phyloP scores from a whole-genome alignment of 2,329 filamentous ascomycete species.

The Thermoascus crustaceus region DNA sequence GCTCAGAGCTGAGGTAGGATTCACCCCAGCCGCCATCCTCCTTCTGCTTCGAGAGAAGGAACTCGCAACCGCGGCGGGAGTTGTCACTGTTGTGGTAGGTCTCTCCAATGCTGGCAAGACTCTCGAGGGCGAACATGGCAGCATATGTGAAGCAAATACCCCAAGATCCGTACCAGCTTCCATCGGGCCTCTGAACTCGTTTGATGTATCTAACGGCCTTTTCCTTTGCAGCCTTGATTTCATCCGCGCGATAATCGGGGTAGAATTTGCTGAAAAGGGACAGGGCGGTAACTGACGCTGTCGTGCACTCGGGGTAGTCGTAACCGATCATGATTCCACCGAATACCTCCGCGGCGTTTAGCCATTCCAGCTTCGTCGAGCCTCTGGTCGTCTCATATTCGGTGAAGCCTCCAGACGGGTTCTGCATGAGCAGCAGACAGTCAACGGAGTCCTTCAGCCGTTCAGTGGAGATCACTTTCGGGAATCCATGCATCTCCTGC shows the following conservation, averaged over 20 bases:
- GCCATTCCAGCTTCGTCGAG: constrained; percentile 66
- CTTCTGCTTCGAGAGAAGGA: constrained; percentile 76
- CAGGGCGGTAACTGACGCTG: constrained; percentile 81
- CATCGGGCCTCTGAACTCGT: constrained; percentile 65
- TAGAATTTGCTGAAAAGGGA: constrained; percentile 74
- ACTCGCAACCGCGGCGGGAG: constrained; percentile 70
- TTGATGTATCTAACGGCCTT: constrained; percentile 78
- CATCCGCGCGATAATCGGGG: constrained; percentile 66
- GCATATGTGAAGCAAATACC: constrained; percentile 98
- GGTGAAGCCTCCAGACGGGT: constrained; percentile 73
- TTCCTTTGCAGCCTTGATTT: constrained; percentile 65
- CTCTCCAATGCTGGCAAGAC: constrained; percentile 72
- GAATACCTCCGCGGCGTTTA: constrained; percentile 96
- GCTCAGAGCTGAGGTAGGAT: constrained; percentile 79
- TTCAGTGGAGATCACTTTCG: constrained; percentile 62
- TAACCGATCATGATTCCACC: constrained; percentile 98
- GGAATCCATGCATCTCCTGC: constrained; percentile 69
- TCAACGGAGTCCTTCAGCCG: constrained; percentile 84
- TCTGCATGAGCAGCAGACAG: constrained; percentile 86
- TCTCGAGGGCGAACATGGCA: constrained; percentile 90
- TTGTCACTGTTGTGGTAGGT: constrained; percentile 65
- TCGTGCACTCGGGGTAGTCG: constrained; percentile 96
- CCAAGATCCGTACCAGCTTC: constrained; percentile 98
- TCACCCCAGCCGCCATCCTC: constrained; percentile 94
- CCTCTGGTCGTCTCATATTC: constrained; percentile 83